Evolutionary conservation across 2,329 filamentous ascomycete species (phyloP).

Genomic region (Aureobasidium sp.): DNA sequence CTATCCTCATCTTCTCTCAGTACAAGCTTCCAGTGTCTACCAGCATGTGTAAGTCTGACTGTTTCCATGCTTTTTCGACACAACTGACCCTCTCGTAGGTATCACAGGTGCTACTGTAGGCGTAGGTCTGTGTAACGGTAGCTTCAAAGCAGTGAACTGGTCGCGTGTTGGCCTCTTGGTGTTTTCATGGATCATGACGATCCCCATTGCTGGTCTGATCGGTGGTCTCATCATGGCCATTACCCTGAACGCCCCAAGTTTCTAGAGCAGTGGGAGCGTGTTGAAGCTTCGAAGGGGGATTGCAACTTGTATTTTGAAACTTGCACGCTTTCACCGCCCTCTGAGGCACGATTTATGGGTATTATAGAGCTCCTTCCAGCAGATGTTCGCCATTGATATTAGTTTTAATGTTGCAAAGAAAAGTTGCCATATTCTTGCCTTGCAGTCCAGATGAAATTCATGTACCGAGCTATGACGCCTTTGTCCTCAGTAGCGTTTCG

Average conservation of each 20-base stretch:
- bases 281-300: background rate
- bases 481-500: too few relatives aligned
- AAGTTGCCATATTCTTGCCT: background rate
- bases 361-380: background rate
- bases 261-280: background rate
- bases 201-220: constrained; percentile 51
- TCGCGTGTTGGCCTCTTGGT: constrained; percentile 56
- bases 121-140: constrained; percentile 55
- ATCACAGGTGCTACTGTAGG: constrained; percentile 57
- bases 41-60: constrained; percentile 45
- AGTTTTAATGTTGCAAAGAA: background rate
- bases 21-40: constrained; percentile 58
- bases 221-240: constrained; percentile 57
- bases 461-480: too few relatives aligned
- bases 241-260: constrained; percentile 53
- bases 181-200: constrained; percentile 44
- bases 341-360: background rate
- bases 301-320: background rate
- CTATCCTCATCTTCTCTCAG: constrained; percentile 57
- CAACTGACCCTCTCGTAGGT: background rate
- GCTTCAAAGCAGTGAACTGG: constrained; percentile 55
- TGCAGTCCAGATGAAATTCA: background rate
- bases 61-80: background rate
- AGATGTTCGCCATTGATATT: background rate
- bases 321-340: background rate